Conservation (phyloP, 805 yeast genomes). For the Wickerhamiella cacticola region DNA sequence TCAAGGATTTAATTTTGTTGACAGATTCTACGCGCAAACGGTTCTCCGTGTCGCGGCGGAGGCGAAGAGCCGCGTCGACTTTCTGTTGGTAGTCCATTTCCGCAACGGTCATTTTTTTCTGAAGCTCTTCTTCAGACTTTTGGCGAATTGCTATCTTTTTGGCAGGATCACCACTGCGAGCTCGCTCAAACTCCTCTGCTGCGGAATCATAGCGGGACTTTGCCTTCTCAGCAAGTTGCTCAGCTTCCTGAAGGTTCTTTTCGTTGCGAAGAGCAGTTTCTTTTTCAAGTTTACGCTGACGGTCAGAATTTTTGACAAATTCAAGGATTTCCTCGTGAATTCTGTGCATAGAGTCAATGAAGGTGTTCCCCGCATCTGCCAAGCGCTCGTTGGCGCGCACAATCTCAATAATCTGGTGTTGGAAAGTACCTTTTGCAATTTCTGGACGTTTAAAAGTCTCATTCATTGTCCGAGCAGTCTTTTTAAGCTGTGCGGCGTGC, state of each 20-base stretch:
- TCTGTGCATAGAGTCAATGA: slow-evolving; percentile 62
- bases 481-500: slow-evolving; percentile 59
- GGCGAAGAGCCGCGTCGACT: slow-evolving; percentile 58
- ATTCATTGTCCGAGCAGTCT: slow-evolving; percentile 49
- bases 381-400: slow-evolving; percentile 69
- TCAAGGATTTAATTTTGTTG: slow-evolving; percentile 57
- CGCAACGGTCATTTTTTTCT: slow-evolving; percentile 65
- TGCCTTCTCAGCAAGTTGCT: slow-evolving; percentile 77
- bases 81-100: slow-evolving; percentile 76
- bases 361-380: slow-evolving; percentile 58
- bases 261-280: slow-evolving; percentile 75
- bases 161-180: slow-evolving; percentile 69
- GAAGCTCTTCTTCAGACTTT: slow-evolving; percentile 84
- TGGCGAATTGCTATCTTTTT: slow-evolving; percentile 71
- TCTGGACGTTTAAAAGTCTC: slow-evolving; percentile 37
- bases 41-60: slow-evolving; percentile 59
- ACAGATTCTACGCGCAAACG: slow-evolving; percentile 69
- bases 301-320: slow-evolving; percentile 54
- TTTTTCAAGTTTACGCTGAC: slow-evolving; percentile 62
- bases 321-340: slow-evolving; percentile 80
- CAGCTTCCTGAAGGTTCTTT: slow-evolving; percentile 74
- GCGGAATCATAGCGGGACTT: slow-evolving; percentile 61
- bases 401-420: slow-evolving; percentile 51
- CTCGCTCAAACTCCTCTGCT: slow-evolving; percentile 76
- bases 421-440: slow-evolving; percentile 54